These are phyloP conservation scores for Ascochyta clinopodiicola DNA, from an alignment of 2,329 filamentous ascomycete species.

Conservation along the genomic window DNA sequence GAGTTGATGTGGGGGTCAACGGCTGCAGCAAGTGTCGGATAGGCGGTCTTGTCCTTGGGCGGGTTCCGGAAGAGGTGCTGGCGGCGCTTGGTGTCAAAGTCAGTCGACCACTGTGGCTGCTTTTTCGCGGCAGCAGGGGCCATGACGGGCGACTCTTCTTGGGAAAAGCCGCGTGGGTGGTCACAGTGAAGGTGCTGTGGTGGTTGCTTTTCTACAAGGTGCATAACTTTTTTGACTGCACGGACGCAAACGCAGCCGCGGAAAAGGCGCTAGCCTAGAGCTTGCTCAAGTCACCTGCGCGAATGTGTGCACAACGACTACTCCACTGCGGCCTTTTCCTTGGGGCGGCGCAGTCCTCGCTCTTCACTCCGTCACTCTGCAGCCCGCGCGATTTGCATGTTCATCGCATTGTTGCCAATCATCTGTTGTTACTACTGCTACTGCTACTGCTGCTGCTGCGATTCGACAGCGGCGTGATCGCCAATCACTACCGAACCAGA, in stretches of 20 bases:
- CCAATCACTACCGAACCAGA: slow-evolving; percentile 35
- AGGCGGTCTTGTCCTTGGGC: slow-evolving; percentile 84
- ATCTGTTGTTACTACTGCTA: slow-evolving; percentile 26
- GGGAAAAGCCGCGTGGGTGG: slow-evolving; percentile 13
- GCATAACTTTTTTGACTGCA: slow-evolving; percentile 21
- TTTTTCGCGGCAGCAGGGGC: slow-evolving; percentile 52
- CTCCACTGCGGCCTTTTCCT: slow-evolving; percentile 26
- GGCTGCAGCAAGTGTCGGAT: slow-evolving; percentile 84
- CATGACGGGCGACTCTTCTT: slow-evolving; percentile 30
- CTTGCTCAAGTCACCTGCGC: slow-evolving; percentile 23
- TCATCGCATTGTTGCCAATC: slow-evolving; percentile 29
- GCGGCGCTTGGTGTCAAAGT: slow-evolving; percentile 84
- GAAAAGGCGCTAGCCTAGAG: slow-evolving; percentile 14
- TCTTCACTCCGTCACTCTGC: slow-evolving; percentile 30
- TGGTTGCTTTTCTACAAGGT: slow-evolving; percentile 1
- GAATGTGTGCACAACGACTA: slow-evolving; percentile 29
- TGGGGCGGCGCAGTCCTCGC: slow-evolving; percentile 40
- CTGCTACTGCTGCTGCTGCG: slow-evolving; percentile 24
- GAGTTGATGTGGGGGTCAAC: slow-evolving; percentile 92
- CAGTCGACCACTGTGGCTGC: slow-evolving; percentile 72
- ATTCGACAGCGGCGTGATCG: slow-evolving; percentile 36
- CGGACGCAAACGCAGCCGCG: slow-evolving; percentile 14
- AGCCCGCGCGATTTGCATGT: slow-evolving; percentile 17
- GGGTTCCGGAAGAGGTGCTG: slow-evolving; percentile 90
- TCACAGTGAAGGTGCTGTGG: slow-evolving; percentile 7